Conservation (phyloP, 306 rosid genomes). For the Dryas drummondii region DNA sequence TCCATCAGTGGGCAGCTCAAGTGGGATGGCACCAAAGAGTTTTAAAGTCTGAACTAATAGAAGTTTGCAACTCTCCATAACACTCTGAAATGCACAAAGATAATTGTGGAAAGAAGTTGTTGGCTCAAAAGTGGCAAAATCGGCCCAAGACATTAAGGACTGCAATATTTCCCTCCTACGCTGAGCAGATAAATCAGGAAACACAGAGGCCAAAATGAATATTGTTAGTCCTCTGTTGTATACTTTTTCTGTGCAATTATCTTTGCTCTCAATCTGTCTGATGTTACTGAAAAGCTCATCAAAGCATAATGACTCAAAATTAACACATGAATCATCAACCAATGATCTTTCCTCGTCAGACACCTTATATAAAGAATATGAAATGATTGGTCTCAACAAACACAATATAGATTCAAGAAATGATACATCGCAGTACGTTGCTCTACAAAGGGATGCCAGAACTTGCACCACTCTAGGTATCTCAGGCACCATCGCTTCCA, state of each 20-base stretch:
- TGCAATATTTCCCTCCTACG: slow-evolving; percentile 68
- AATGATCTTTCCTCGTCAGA: slow-evolving; percentile 62
- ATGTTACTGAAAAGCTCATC: slow-evolving; percentile 60
- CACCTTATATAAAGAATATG: slow-evolving; percentile 69
- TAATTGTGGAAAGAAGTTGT: slow-evolving; percentile 73
- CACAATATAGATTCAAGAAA: slow-evolving; percentile 74
- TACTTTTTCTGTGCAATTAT: slow-evolving; percentile 41
- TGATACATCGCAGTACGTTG: slow-evolving; percentile 82
- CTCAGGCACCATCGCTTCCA: slow-evolving; percentile 94
- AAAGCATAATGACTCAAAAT: slow-evolving; percentile 87
- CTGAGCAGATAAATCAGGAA: slow-evolving; percentile 68
- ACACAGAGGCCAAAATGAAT: slow-evolving; percentile 76
- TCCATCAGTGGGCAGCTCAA: slow-evolving; percentile 40
- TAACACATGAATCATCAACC: slow-evolving; percentile 61
- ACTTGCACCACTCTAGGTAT: slow-evolving; percentile 79
- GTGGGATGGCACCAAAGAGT: slow-evolving; percentile 57
- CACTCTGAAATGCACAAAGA: slow-evolving; percentile 75
- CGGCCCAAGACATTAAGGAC: slow-evolving; percentile 57
- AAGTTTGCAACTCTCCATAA: slow-evolving; percentile 65
- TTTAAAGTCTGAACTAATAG: slow-evolving; percentile 53
- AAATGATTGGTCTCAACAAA: slow-evolving; percentile 78
- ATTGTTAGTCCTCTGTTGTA: slow-evolving; percentile 66
- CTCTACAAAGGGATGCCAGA: slow-evolving; percentile 69
- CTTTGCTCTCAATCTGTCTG: slow-evolving; percentile 39
- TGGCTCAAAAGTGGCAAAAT: slow-evolving; percentile 65